A percentile compares a stretch with the other conserved stretches of the same genome.
These are phyloP conservation scores for Dillenia suffruticosa DNA, from an alignment of 164 flowering plant species.

Conservation along the genomic window DNA sequence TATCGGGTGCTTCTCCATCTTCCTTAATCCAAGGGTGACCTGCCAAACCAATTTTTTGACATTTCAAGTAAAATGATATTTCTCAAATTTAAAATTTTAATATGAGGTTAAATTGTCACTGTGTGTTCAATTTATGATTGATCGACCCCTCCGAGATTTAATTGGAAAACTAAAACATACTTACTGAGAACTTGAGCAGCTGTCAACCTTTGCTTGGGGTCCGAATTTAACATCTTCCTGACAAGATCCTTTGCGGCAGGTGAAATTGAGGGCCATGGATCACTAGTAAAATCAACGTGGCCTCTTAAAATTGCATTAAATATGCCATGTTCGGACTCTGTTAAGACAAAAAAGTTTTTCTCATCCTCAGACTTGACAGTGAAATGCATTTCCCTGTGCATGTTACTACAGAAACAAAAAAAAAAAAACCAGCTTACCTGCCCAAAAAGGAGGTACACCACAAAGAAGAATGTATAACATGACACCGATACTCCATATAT, in stretches of 20 bases:
- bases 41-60: conserved; percentile 15
- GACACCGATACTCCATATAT: conserved; percentile 85
- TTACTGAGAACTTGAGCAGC: conserved; percentile 83
- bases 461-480: conserved; percentile 72
- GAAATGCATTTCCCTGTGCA: neutral
- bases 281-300: conserved; percentile 67
- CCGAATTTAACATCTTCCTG: conserved; percentile 73
- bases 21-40: conserved; percentile 99
- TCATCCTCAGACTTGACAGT: neutral
- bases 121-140: neutral
- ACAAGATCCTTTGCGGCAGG: conserved; percentile 82
- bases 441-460: conserved; percentile 94
- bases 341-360: neutral
- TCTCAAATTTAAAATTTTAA: neutral
- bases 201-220: conserved; percentile 78
- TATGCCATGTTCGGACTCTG: conserved; percentile 86
- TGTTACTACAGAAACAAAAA: neutral
- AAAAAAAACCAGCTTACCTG: conserved; percentile 42
- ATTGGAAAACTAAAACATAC: conserved; percentile 9
- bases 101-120: too few species aligned
- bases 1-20: conserved; percentile 97
- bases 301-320: conserved; percentile 81
- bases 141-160: neutral
- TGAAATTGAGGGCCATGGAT: conserved; percentile 89
- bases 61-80: neutral